Percentiles rank a stretch among this genome's conserved stretches.
phyloP scores from a whole-genome alignment of 331 rosid species.

The Stylosanthes scabra region DNA sequence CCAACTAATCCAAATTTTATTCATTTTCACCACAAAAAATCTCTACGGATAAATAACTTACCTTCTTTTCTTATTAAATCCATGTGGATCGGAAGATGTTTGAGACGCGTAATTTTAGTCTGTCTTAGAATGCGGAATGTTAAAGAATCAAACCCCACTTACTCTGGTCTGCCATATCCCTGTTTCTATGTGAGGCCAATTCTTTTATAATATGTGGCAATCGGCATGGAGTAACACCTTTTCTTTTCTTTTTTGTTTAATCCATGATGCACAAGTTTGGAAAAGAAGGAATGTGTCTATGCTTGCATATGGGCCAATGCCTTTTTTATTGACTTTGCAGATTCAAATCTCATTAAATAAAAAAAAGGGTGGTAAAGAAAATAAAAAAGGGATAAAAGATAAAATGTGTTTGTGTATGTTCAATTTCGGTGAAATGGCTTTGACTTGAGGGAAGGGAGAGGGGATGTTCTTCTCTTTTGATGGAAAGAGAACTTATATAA shows the following conservation, averaged over 20 bases:
- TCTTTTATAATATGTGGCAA: neutral
- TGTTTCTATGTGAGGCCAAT: slow-evolving; percentile 36
- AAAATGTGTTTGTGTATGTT: neutral
- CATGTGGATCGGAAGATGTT: slow-evolving; percentile 12
- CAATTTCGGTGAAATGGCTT: slow-evolving; percentile 43
- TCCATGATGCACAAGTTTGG: slow-evolving; percentile 48
- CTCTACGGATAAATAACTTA: slow-evolving; percentile 3
- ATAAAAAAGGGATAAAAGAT: neutral
- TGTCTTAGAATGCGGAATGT: slow-evolving; percentile 51
- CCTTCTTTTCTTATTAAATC: neutral
- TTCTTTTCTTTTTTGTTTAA: neutral
- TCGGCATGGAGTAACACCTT: neutral
- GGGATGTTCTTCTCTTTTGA: neutral
- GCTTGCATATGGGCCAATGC: slow-evolving; percentile 32
- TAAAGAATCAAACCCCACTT: slow-evolving; percentile 66
- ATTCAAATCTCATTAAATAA: slow-evolving; percentile 5
- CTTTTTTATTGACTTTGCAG: slow-evolving; percentile 58
- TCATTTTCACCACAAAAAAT: neutral
- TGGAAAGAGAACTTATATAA: neutral
- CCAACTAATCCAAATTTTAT: slow-evolving; percentile 24
- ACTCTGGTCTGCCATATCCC: slow-evolving; percentile 58
- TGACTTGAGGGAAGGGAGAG: slow-evolving; percentile 31
- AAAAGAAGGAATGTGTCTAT: slow-evolving; percentile 39
- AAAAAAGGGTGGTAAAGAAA: neutral
- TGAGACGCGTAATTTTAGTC: slow-evolving; percentile 38